Conservation (phyloP, 495 filamentous ascomycete genomes). For the Penicillium taxi region DNA sequence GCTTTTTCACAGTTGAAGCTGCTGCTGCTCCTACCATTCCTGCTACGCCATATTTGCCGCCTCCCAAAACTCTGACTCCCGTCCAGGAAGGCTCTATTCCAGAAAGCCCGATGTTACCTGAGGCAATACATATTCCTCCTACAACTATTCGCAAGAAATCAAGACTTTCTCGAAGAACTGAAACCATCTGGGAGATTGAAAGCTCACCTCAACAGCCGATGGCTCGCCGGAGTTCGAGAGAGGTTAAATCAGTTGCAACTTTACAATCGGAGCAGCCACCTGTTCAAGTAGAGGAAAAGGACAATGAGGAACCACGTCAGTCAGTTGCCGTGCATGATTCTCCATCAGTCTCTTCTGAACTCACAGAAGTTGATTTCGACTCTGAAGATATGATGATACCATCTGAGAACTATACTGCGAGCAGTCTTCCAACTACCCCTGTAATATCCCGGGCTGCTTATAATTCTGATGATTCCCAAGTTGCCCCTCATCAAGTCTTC, state of each 20-base stretch:
- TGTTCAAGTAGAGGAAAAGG: constrained; percentile 4
- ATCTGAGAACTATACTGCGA: constrained; percentile 6
- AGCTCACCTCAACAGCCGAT: constrained; percentile 24
- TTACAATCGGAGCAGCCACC: constrained; percentile 7
- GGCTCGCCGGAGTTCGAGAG: constrained; percentile 20
- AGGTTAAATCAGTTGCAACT: constrained; percentile 8
- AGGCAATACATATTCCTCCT: constrained; percentile 6
- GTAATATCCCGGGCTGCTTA: background rate
- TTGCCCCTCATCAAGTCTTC: constrained; percentile 43
- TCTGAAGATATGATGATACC: constrained; percentile 6
- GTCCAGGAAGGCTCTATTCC: constrained; percentile 2
- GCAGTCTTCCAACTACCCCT: constrained; percentile 13
- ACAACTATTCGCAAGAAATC: constrained; percentile 12
- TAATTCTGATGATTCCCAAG: constrained; percentile 7
- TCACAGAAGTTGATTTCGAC: constrained; percentile 9
- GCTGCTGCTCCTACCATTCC: constrained; percentile 26
- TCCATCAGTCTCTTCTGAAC: constrained; percentile 6
- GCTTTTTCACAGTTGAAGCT: constrained; percentile 26
- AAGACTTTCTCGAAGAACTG: constrained; percentile 21
- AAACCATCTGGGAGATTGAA: constrained; percentile 34
- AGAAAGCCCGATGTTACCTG: constrained; percentile 8
- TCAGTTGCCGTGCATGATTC: constrained; percentile 7
- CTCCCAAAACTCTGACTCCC: constrained; percentile 13
- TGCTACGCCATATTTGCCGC: constrained; percentile 21
- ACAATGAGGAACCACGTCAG: constrained; percentile 3